Base-by-base conservation (phyloP, 202 grass and related monocot species). In the Carex sylvatica region DNA sequence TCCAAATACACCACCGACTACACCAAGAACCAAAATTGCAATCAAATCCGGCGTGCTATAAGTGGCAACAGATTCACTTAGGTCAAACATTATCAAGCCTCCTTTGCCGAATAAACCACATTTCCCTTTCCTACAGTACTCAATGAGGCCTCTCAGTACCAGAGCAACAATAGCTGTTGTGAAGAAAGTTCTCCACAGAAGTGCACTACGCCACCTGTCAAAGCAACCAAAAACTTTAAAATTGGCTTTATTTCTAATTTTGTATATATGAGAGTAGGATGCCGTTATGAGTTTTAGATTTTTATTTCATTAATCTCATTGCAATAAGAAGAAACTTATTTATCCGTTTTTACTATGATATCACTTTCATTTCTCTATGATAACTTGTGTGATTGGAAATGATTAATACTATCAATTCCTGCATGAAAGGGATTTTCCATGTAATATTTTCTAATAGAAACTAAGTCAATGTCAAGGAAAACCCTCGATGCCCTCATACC, bases 71-170 rank as follows among this genome's bases (percentile, higher is more conserved):
- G 86, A 87, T 81, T 88, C 85, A 83, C 95, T 93, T 18, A 98
- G 82, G 83, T 98, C 95, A 72, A 98, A 98, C 92, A 95, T 98
- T 74, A 98, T 98, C 52, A 98, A 83, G 85, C 95, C 95, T 73
- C 95, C 95, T 86, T 98, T 19, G 13, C 95, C 95, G 70, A 98
- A 98, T 49, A 98, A 91, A 52, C 95, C 95, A 74, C 95, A 98
- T 68, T 88, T 93, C 80, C 92, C 95, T 52, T 87, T 89, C 28
- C 74, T 89, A 80, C 95, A 98, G 86, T 93, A 91, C 69, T 88
- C 89, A 67, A 94, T 95, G 42, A 92, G 72, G 12, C 79, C 52
- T 86, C 80, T 95, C 86, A 98, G 77, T 54, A 98, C 95, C 23
- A 98, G 86, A 65, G 91, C 95, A 78, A 98, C 95, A 52, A 98